Base-by-base conservation (phyloP, 169 alveolate genomes). In the Cytauxzoon felis region DNA sequence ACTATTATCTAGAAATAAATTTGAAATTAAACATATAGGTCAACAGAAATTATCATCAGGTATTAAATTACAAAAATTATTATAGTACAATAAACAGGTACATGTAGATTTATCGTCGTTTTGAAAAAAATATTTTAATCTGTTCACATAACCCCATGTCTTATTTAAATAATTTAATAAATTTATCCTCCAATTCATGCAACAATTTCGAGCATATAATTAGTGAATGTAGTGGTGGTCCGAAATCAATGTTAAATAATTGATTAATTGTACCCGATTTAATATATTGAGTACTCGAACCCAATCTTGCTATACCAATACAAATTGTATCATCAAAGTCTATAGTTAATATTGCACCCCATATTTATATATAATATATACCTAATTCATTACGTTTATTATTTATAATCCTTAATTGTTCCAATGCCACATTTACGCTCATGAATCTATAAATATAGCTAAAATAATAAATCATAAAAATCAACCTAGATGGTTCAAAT, bases 151-250 rank as follows among this genome's bases (percentile, higher is more conserved):
- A 30, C 30, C 26, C 58, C 58, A 18, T 19, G 23, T 8, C 13
- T n/a, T n/a, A n/a, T n/a, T n/a, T n/a, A n/a, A n/a, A n/a, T n/a
- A n/a, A n/a, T n/a, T 68, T 73, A 51, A 79, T 87, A 75, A 80
- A 89, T 33, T 91, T 92, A 78, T 88, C 91, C 78, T 95, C 98
- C 47, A 94, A 84, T n/a, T 89, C 93, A 65, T 93, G 97, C 50
- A 95, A 58, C 27, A 87, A 92, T 38, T 96, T 92, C 24, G 92
- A 93, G 78, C 98, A 88, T 63, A 94, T 16, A 43, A 75, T 95
- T 62, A 96, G 88, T n/a, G 97, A 93, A 84, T 96, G 99, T 30
- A 96, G 82, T 30, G 98, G 99, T 27, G 71, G 91, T 45, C 98
- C 98, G 79, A 93, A 87, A 57, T 92, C 95, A n/a, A 79, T 59